Base-by-base conservation (phyloP, 306 rosid species). In the Trifolium subterraneum region DNA sequence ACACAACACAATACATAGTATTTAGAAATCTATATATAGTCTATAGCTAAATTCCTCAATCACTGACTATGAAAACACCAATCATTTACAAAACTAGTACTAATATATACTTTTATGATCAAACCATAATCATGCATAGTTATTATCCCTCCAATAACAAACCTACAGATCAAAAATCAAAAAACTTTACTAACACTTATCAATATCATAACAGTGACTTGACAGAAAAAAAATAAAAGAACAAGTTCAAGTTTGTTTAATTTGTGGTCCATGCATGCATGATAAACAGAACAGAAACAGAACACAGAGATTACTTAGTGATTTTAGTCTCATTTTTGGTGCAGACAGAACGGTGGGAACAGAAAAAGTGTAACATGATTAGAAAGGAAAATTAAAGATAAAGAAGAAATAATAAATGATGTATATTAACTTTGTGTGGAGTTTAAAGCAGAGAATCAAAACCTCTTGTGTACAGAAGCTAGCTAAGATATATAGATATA, bases 261-360 rank as follows among this genome's bases (percentile, higher is more conserved):
- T 27, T 10, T 60, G 82, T 78, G 82, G 82, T 82, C 79, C 85
- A 72, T 7, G 42, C 16, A 33, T 13, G 33, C 27, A 18, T 15
- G 22, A 29, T 14, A 5, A 29, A n/a, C 20, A 36, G 25, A 25
- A 25, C 33, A 4, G 6, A 29, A 29, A 29, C 33, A 29, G 42
- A n/a, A 33, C 12, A 63, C 18, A 20, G 70, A 79, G 33, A 61
- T 79, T 50, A 68, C 77, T 70, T 45, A 55, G 29, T 73, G 70
- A 75, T 67, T 52, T 66, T 50, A 23, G 38, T 80, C 64, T 84
- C 85, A 80, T 64, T 59, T 82, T 75, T 79, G 81, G 83, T 78
- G 83, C 72, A 84, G 87, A 81, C 93, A 87, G 79, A 87, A 71
- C 36, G 91, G 84, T 72, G 78, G 85, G 89, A 88, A 78, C 87